Conservation (phyloP, 768 basidiomycete species). For the Fistulinella prunicolor region DNA sequence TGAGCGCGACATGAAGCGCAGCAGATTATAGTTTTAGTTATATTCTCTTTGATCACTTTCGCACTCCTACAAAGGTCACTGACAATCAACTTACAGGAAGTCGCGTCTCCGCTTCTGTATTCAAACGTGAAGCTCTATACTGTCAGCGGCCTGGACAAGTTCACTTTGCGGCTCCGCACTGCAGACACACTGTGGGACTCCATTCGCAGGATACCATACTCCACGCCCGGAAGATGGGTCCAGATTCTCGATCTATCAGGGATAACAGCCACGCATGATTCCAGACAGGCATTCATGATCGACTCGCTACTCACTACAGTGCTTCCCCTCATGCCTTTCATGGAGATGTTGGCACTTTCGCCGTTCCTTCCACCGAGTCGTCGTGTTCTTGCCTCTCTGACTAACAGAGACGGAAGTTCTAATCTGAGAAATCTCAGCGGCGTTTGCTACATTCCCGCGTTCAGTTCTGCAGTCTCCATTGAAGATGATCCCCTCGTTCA, state of each 20-base stretch:
- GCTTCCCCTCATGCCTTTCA: constrained; percentile 67
- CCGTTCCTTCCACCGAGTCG: constrained; percentile 59
- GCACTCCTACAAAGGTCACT: constrained; percentile 9
- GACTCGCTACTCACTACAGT: constrained; percentile 64
- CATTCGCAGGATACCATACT: constrained; percentile 81
- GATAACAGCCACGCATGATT: constrained; percentile 41
- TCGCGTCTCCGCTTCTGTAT: constrained; percentile 67
- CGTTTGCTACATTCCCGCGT: constrained; percentile 45
- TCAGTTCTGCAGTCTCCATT: constrained; percentile 21
- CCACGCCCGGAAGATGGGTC: constrained; percentile 86
- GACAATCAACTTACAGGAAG: constrained; percentile 43
- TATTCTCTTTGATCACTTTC: constrained; percentile 1
- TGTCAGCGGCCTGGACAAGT: constrained; percentile 47
- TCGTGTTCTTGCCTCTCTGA: constrained; percentile 51
- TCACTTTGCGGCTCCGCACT: constrained; percentile 52
- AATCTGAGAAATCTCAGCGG: constrained; percentile 55
- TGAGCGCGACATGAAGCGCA: no score
- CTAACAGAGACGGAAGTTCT: constrained; percentile 46
- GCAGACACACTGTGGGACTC: constrained; percentile 87
- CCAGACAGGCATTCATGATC: constrained; percentile 46
- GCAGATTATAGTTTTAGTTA: not conserved
- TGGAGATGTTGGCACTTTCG: constrained; percentile 51
- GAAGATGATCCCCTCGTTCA: constrained; percentile 55
- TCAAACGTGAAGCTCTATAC: constrained; percentile 46
- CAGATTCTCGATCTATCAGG: constrained; percentile 68